A percentile compares a stretch with the other conserved stretches of the same genome.
Conservation (phyloP, 1,284 basidiomycete species). For the Caloboletus inedulis region DNA sequence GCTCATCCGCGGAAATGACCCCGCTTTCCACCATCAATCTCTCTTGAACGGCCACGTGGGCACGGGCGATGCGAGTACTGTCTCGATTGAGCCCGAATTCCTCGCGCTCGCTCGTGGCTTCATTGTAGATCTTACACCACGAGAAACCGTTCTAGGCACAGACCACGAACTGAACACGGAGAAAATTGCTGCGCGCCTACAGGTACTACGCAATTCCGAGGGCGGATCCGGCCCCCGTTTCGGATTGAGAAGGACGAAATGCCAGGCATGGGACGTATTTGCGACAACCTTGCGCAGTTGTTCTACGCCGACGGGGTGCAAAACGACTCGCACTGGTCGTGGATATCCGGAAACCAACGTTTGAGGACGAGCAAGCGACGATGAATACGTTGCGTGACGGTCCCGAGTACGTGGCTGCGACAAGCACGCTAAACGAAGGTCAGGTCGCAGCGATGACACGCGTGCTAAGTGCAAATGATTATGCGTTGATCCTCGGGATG, state of each 20-base stretch:
- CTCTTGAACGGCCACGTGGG: conserved; percentile 80
- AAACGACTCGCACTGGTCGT: conserved; percentile 74
- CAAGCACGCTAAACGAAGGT: conserved; percentile 61
- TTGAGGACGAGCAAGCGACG: conserved; percentile 40
- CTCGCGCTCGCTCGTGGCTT: conserved; percentile 85
- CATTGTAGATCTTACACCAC: conserved; percentile 68
- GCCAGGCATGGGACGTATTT: conserved; percentile 80
- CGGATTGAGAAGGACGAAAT: conserved; percentile 95
- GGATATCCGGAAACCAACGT: conserved; percentile 71
- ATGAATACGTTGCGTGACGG: conserved; percentile 15
- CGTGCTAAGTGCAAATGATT: conserved; percentile 82
- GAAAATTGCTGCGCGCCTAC: conserved; percentile 38
- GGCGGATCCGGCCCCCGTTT: conserved; percentile 47
- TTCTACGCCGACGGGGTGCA: conserved; percentile 75
- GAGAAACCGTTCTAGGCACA: conserved; percentile 70
- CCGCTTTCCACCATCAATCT: conserved; percentile 15
- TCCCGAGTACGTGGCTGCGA: conserved; percentile 25
- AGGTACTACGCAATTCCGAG: conserved; percentile 14
- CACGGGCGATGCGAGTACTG: conserved; percentile 76
- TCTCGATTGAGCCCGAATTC: conserved; percentile 83
- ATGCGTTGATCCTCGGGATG: conserved; percentile 93
- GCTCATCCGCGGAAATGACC: conserved; percentile 46
- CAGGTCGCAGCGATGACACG: conserved; percentile 75
- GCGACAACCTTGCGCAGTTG: conserved; percentile 86
- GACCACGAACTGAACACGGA: conserved; percentile 73